A percentile compares a stretch with the other conserved stretches of the same genome.
phyloP scores from a whole-genome alignment of 1,284 basidiomycete species.

The Sphaerobolus stellatus region DNA sequence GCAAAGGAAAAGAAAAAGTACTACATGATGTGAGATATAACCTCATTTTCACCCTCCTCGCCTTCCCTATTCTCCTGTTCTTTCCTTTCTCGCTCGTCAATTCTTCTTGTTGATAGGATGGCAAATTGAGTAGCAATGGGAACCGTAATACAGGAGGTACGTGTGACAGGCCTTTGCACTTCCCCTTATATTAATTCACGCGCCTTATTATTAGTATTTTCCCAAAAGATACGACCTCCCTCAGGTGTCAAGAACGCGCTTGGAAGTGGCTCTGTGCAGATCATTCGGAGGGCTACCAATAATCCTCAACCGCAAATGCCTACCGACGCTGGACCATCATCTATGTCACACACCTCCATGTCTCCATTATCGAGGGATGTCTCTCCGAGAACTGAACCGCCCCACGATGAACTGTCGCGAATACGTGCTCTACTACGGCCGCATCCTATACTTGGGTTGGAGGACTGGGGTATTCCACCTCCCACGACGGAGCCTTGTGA shows the following conservation, averaged over 20 bases:
- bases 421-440: slow-evolving; percentile 61
- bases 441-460: slow-evolving; percentile 57
- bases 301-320: neutral
- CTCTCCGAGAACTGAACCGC: neutral
- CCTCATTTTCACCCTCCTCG: neutral
- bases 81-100: slow-evolving; percentile 12
- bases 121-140: slow-evolving; percentile 10
- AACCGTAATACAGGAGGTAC: slow-evolving; percentile 10
- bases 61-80: slow-evolving; percentile 1
- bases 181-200: no score
- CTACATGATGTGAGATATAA: slow-evolving; percentile 11
- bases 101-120: slow-evolving; percentile 13
- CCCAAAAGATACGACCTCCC: neutral
- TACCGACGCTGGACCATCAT: neutral
- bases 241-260: neutral
- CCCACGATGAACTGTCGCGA: slow-evolving; percentile 44
- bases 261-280: slow-evolving; percentile 3
- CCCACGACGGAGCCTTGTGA: slow-evolving; percentile 56
- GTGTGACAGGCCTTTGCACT: no score
- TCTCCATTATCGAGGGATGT: no score
- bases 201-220: no score
- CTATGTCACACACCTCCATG: neutral
- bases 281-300: slow-evolving; percentile 3
- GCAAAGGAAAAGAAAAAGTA: slow-evolving; percentile 4
- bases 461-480: slow-evolving; percentile 79